A percentile compares a stretch with the other conserved stretches of the same genome.
Evolutionary conservation across 1,284 basidiomycete species (phyloP).

Genomic region (Anthracocystis setariae): DNA sequence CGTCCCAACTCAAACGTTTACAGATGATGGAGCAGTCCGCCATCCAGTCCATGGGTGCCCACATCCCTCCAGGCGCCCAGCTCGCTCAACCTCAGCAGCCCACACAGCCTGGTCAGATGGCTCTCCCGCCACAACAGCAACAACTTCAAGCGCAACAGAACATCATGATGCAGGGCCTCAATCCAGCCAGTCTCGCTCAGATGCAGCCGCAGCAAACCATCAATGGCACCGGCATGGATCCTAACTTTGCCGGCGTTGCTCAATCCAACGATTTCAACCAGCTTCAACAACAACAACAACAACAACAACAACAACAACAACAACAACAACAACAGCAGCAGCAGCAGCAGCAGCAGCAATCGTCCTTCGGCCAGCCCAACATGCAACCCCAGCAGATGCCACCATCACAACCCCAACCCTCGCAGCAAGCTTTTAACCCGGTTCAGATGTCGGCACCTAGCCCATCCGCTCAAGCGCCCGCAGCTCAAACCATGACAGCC

Average conservation of each 20-base stretch:
- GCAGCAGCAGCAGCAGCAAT: conserved; percentile 23
- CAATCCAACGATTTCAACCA: conserved; percentile 22
- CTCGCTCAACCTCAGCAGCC: conserved; percentile 33
- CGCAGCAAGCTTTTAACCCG: conserved; percentile 31
- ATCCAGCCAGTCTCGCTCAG: conserved; percentile 22
- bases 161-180: conserved; percentile 30
- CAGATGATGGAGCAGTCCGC: conserved; percentile 52
- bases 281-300: conserved; percentile 15
- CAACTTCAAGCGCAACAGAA: conserved; percentile 22
- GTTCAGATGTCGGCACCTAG: conserved; percentile 26
- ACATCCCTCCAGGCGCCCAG: conserved; percentile 40
- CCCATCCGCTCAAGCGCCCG: conserved; percentile 16
- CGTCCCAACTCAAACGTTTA: conserved; percentile 54
- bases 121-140: conserved; percentile 19
- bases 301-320: conserved; percentile 7
- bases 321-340: conserved; percentile 18
- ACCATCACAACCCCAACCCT: conserved; percentile 22
- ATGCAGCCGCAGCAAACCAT: conserved; percentile 26
- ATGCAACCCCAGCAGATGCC: conserved; percentile 37
- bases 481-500: conserved; percentile 6
- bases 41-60: conserved; percentile 38
- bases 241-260: conserved; percentile 12
- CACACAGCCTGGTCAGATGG: conserved; percentile 23
- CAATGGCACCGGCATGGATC: conserved; percentile 28
- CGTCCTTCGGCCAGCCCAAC: conserved; percentile 13